These are phyloP conservation scores for Cladosporium oxysporum DNA, from an alignment of 2,329 filamentous ascomycete species.

Conservation along the genomic window DNA sequence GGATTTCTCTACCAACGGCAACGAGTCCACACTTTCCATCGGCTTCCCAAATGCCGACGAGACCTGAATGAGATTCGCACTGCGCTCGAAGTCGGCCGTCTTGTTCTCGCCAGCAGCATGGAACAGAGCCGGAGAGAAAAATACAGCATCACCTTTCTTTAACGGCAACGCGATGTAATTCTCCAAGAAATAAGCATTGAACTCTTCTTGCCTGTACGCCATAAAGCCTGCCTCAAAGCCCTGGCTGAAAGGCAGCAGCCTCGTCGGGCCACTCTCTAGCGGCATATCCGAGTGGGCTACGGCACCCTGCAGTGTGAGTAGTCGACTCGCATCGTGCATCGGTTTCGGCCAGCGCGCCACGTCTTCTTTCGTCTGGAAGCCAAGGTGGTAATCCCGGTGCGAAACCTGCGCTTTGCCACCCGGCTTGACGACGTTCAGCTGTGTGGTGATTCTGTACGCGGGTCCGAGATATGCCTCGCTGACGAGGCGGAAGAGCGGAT, in stretches of 20 bases:
- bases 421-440: constrained; percentile 64
- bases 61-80: constrained; percentile 64
- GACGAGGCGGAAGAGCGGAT: constrained; percentile 58
- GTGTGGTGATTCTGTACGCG: constrained; percentile 60
- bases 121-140: constrained; percentile 65
- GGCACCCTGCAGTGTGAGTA: constrained; percentile 63
- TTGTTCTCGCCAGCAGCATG: constrained; percentile 64
- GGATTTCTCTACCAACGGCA: constrained; percentile 49
- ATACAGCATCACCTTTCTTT: constrained; percentile 59
- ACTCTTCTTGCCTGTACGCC: constrained; percentile 56
- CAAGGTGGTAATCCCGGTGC: constrained; percentile 66
- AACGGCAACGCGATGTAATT: constrained; percentile 57
- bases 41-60: constrained; percentile 64
- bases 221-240: constrained; percentile 59
- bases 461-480: constrained; percentile 61
- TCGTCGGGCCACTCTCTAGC: constrained; percentile 58
- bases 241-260: constrained; percentile 63
- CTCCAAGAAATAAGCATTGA: constrained; percentile 56
- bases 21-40: constrained; percentile 62
- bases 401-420: constrained; percentile 58
- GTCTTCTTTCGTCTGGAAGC: constrained; percentile 57
- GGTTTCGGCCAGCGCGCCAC: constrained; percentile 53
- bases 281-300: constrained; percentile 65
- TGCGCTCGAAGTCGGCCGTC: constrained; percentile 51
- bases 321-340: constrained; percentile 57